Conservation (phyloP, 345 rosid species). For the Pistacia vera region DNA sequence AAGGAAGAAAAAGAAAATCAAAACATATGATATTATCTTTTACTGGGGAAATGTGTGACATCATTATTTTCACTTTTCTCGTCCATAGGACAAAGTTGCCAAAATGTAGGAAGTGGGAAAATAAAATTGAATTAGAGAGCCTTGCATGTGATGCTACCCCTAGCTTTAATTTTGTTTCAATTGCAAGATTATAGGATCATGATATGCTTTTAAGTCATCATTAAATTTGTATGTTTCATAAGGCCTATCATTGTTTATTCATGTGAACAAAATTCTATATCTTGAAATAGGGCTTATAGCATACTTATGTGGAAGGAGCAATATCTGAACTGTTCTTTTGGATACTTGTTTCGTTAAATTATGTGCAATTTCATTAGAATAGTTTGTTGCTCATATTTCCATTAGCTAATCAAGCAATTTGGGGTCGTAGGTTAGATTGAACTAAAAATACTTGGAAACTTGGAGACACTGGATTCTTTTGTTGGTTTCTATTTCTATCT, state of each 20-base stretch:
- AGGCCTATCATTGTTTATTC: background rate
- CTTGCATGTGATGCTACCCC: background rate
- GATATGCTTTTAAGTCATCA: background rate
- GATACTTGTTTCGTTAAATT: background rate
- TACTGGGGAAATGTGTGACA: background rate
- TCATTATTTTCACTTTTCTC: background rate
- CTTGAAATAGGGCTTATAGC: background rate
- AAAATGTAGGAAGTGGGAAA: background rate
- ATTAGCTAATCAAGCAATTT: conserved; percentile 4
- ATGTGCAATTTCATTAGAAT: background rate
- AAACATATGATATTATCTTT: background rate
- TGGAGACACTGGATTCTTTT: background rate
- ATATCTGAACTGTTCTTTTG: background rate
- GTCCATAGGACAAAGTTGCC: background rate
- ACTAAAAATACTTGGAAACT: background rate
- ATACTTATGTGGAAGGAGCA: background rate
- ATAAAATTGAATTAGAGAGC: background rate
- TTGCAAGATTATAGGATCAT: background rate
- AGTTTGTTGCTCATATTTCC: background rate
- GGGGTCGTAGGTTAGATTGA: background rate
- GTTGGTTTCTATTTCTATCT: background rate
- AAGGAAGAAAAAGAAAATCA: background rate
- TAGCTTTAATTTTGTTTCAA: background rate
- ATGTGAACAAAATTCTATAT: background rate
- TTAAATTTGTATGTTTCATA: background rate